Percentiles rank a stretch among this genome's conserved stretches.
These are phyloP conservation scores for Komagataea norvegica DNA, from an alignment of 1,139 yeast species.

Conservation along the genomic window DNA sequence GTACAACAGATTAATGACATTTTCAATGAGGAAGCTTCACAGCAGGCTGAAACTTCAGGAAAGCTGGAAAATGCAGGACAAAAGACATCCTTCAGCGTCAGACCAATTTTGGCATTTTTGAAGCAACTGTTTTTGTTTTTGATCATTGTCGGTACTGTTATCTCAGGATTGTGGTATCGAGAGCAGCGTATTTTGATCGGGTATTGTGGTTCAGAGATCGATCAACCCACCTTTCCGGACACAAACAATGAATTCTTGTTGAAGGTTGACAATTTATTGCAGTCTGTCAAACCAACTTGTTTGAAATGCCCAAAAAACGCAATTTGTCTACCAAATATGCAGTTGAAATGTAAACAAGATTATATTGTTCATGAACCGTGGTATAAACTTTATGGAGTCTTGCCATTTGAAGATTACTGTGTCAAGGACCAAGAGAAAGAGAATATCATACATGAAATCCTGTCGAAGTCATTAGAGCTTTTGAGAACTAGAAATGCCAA, in stretches of 20 bases:
- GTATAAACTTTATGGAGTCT: constrained; percentile 47
- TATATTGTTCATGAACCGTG: constrained; percentile 54
- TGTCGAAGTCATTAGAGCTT: constrained; percentile 61
- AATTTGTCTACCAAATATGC: constrained; percentile 56
- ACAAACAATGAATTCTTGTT: constrained; percentile 20
- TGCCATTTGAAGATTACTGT: constrained; percentile 64
- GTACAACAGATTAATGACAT: constrained; percentile 25
- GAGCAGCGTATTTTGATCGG: constrained; percentile 58
- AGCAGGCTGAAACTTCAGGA: constrained; percentile 7
- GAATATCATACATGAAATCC: constrained; percentile 61
- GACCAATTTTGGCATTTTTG: constrained; percentile 18
- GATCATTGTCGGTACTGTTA: constrained; percentile 20
- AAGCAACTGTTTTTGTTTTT: constrained; percentile 18
- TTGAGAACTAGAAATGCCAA: constrained; percentile 68
- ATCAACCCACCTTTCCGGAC: constrained; percentile 29
- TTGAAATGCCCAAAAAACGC: constrained; percentile 80
- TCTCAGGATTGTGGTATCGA: constrained; percentile 54
- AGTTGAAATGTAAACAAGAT: constrained; percentile 66
- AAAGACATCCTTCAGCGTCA: constrained; percentile 9
- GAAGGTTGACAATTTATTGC: constrained; percentile 18
- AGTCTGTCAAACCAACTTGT: constrained; percentile 53
- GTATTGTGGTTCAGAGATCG: constrained; percentile 60
- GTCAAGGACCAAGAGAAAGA: constrained; percentile 74
- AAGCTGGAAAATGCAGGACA: background rate
- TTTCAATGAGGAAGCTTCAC: constrained; percentile 13